These are phyloP conservation scores for Sonneratia caseolaris DNA, from an alignment of 345 rosid species.

Conservation along the genomic window DNA sequence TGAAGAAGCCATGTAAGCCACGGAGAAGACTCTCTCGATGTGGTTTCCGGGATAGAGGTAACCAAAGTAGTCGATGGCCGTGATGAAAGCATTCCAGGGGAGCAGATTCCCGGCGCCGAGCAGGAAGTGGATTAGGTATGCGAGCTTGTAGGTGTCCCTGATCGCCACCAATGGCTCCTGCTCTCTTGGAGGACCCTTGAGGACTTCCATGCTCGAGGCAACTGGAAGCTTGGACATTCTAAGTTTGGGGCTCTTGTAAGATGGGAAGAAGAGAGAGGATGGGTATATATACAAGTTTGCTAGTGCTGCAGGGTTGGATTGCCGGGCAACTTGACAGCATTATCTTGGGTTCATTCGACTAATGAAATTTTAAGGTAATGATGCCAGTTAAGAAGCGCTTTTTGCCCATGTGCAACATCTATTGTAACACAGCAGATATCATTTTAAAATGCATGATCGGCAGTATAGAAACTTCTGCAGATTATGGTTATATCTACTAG, in stretches of 20 bases:
- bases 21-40: conserved; percentile 76
- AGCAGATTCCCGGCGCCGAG: conserved; percentile 90
- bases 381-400: too few species aligned
- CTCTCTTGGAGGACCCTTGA: conserved; percentile 15
- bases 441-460: too few species aligned
- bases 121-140: conserved; percentile 74
- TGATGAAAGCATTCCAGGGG: conserved; percentile 94
- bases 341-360: too few species aligned
- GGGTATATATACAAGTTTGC: background rate
- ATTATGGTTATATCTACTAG: too few species aligned
- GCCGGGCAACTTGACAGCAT: too few species aligned
- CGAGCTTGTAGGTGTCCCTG: conserved; percentile 55
- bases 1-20: conserved; percentile 82
- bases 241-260: background rate
- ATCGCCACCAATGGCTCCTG: conserved; percentile 6
- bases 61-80: conserved; percentile 77
- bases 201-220: conserved; percentile 31
- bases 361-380: too few species aligned
- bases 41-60: conserved; percentile 59
- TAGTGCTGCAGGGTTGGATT: background rate
- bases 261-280: background rate
- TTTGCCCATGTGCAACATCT: too few species aligned
- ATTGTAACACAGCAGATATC: too few species aligned
- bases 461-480: too few species aligned
- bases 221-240: background rate